phyloP scores from a whole-genome alignment of 306 rosid species.

The Ceratonia siliqua region DNA sequence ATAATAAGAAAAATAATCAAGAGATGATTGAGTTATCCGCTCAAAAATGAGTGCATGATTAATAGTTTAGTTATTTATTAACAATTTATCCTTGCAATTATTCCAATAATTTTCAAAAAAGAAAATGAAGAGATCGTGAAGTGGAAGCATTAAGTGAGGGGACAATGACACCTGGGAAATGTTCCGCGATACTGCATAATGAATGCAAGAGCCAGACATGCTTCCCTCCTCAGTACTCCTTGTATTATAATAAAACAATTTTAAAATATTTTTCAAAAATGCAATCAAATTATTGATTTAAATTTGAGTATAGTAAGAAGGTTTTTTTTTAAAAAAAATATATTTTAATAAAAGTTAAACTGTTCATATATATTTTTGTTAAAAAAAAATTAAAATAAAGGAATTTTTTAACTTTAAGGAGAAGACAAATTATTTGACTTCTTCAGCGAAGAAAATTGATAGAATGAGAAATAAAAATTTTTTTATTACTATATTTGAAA shows the following conservation, averaged over 20 bases:
- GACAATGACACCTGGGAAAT: slow-evolving; percentile 43
- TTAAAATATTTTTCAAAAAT: not conserved
- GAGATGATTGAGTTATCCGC: slow-evolving; percentile 35
- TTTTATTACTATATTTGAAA: too few relatives aligned
- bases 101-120: slow-evolving; percentile 14
- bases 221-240: slow-evolving; percentile 34
- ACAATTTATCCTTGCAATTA: slow-evolving; percentile 19
- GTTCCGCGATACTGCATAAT: slow-evolving; percentile 35
- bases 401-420: too few relatives aligned
- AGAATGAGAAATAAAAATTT: too few relatives aligned
- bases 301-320: not conserved
- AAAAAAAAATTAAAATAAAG: too few relatives aligned
- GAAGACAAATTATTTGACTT: too few relatives aligned
- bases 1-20: not conserved
- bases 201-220: slow-evolving; percentile 55
- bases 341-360: too few relatives aligned
- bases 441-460: too few relatives aligned
- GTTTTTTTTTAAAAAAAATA: too few relatives aligned
- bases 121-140: not conserved
- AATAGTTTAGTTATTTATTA: not conserved
- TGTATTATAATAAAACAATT: not conserved
- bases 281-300: not conserved
- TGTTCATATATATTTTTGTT: too few relatives aligned
- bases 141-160: slow-evolving; percentile 39
- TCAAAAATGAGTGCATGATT: slow-evolving; percentile 15